A percentile compares a stretch with the other conserved stretches of the same genome.
phyloP scores from a whole-genome alignment of 345 rosid genomes.

The Alliaria petiolata region DNA sequence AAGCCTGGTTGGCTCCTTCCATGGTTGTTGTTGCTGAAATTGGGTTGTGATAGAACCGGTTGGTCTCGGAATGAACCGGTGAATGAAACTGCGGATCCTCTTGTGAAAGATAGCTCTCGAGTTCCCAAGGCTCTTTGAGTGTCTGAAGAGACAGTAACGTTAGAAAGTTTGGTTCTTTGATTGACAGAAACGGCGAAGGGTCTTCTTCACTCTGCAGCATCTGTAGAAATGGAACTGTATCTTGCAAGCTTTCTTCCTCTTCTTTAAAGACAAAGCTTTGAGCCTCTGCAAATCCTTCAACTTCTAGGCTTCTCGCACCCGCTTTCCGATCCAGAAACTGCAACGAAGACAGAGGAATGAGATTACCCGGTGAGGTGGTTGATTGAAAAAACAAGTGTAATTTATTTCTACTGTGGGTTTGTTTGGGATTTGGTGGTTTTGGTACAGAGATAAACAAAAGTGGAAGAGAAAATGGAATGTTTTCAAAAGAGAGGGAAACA shows the following conservation, averaged over 20 bases:
- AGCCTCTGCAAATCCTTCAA: constrained; percentile 5
- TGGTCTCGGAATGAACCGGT: constrained; percentile 52
- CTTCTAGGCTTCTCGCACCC: constrained; percentile 39
- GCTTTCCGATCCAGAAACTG: constrained; percentile 45
- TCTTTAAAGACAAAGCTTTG: constrained; percentile 37
- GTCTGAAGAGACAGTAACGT: constrained; percentile 54
- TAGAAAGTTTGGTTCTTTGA: constrained; percentile 55
- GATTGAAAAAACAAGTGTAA: not conserved
- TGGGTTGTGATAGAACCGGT: constrained; percentile 33
- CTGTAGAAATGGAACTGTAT: constrained; percentile 60
- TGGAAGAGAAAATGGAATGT: constrained; percentile 20
- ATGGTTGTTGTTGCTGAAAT: constrained; percentile 18
- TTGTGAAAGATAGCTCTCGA: constrained; percentile 61
- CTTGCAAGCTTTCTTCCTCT: constrained; percentile 45
- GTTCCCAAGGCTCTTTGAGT: constrained; percentile 58
- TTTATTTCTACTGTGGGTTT: constrained; percentile 12
- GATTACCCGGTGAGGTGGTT: not conserved
- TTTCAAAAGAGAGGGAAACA: constrained; percentile 12
- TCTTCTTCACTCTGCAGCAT: constrained; percentile 70
- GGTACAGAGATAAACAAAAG: constrained; percentile 22
- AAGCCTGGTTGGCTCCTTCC: constrained; percentile 20
- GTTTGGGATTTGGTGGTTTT: constrained; percentile 19
- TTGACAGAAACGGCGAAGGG: too few relatives aligned
- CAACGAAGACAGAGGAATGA: constrained; percentile 25
- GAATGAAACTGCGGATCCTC: constrained; percentile 34